phyloP scores from a whole-genome alignment of 805 yeast species.

The Spathaspora boniae region DNA sequence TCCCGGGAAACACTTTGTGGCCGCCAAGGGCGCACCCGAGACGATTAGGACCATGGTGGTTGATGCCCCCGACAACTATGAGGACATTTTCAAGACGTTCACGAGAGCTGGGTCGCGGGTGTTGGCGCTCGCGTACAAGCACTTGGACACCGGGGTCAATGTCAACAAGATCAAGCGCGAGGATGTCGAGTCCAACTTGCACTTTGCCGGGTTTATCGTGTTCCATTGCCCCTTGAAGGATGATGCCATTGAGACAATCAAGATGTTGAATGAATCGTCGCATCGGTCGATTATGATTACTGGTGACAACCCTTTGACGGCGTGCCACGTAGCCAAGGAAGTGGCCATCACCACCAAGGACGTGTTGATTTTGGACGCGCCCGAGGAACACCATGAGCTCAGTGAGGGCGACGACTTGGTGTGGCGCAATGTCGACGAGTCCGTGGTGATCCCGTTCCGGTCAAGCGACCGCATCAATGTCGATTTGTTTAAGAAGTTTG shows the following conservation, averaged over 20 bases:
- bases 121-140: conserved; percentile 87
- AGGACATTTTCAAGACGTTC: conserved; percentile 79
- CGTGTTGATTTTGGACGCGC: conserved; percentile 80
- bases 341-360: conserved; percentile 84
- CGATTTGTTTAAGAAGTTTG: conserved; percentile 60
- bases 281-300: conserved; percentile 98
- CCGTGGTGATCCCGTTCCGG: conserved; percentile 63
- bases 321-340: conserved; percentile 94
- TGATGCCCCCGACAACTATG: conserved; percentile 73
- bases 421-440: conserved; percentile 84
- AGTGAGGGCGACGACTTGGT: conserved; percentile 53
- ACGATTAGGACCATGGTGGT: conserved; percentile 77
- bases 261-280: conserved; percentile 90
- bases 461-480: conserved; percentile 55
- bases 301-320: conserved; percentile 98
- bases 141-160: conserved; percentile 49
- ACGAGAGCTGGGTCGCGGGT: conserved; percentile 97
- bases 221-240: conserved; percentile 96
- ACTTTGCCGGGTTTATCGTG: conserved; percentile 88
- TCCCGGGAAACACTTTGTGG: conserved; percentile 58
- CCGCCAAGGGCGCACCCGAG: conserved; percentile 98
- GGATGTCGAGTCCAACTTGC: conserved; percentile 67
- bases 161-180: conserved; percentile 64
- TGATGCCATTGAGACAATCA: conserved; percentile 87
- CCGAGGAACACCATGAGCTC: conserved; percentile 61